These are phyloP conservation scores for Styphnolobium japonicum DNA, from an alignment of 306 rosid genomes.

Conservation along the genomic window DNA sequence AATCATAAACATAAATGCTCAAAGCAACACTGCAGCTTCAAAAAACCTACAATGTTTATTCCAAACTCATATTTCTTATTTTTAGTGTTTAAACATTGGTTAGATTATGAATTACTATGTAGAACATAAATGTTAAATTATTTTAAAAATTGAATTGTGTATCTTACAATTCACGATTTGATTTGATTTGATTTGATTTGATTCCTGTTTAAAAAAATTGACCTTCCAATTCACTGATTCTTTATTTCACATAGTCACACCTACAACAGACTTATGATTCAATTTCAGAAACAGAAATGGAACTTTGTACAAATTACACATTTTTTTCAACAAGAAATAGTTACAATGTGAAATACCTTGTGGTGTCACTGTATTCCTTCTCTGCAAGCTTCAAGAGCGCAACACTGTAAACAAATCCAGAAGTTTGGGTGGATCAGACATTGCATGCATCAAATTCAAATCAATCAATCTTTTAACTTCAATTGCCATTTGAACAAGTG, in stretches of 20 bases:
- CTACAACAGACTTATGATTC: too few species aligned
- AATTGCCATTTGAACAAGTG: background rate
- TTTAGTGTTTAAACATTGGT: too few species aligned
- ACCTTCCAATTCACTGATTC: background rate
- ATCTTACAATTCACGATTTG: background rate
- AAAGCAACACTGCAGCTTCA: background rate
- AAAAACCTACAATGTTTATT: background rate
- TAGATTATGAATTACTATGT: background rate
- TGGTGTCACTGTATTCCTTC: constrained; percentile 92
- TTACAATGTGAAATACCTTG: constrained; percentile 54
- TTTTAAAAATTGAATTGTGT: background rate
- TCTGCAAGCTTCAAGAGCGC: constrained; percentile 82
- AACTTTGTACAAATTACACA: background rate
- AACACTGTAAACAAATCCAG: constrained; percentile 60
- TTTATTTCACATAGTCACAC: background rate
- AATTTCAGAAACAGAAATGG: too few species aligned
- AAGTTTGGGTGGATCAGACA: constrained; percentile 26
- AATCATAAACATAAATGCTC: background rate
- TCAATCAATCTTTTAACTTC: background rate
- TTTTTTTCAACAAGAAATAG: background rate
- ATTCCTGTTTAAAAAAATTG: too few species aligned
- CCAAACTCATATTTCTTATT: background rate
- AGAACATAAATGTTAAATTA: background rate
- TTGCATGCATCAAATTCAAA: background rate
- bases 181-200: background rate